Conservation (phyloP, 1,284 basidiomycete genomes). For the Polyporus tsugae region DNA sequence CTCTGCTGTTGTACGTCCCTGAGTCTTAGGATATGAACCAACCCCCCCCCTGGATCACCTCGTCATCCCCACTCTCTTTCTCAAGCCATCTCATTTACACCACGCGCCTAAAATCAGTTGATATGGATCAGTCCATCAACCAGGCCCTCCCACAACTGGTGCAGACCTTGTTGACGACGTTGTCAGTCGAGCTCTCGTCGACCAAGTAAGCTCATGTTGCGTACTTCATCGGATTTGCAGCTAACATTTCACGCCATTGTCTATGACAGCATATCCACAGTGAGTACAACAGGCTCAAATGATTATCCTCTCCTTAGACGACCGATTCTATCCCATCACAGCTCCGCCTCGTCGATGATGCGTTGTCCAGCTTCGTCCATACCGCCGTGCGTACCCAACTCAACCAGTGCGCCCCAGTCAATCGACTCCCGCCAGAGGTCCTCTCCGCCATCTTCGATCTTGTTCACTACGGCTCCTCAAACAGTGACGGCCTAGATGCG, state of each 20-base stretch:
- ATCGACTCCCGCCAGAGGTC: slow-evolving; percentile 10
- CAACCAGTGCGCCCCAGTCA: slow-evolving; percentile 5
- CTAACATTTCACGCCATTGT: background rate
- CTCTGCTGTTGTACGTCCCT: no score
- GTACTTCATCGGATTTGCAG: background rate
- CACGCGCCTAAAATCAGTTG: background rate
- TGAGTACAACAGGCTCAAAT: background rate
- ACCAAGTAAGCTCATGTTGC: background rate
- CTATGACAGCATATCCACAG: background rate
- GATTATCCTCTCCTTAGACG: background rate
- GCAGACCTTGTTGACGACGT: background rate
- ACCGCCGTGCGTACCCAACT: background rate
- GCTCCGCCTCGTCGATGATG: slow-evolving; percentile 1
- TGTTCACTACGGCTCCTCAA: background rate
- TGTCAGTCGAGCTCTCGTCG: background rate
- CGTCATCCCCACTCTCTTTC: no score
- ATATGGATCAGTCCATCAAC: background rate
- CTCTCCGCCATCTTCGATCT: slow-evolving; percentile 9
- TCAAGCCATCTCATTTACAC: background rate
- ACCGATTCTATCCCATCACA: background rate
- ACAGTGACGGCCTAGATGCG: background rate
- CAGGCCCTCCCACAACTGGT: background rate
- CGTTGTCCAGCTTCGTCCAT: background rate
- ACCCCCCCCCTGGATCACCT: no score
- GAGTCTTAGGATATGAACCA: no score